These are phyloP conservation scores for Pyrenochaeta sp. DNA, from an alignment of 2,329 filamentous ascomycete genomes.

Conservation along the genomic window DNA sequence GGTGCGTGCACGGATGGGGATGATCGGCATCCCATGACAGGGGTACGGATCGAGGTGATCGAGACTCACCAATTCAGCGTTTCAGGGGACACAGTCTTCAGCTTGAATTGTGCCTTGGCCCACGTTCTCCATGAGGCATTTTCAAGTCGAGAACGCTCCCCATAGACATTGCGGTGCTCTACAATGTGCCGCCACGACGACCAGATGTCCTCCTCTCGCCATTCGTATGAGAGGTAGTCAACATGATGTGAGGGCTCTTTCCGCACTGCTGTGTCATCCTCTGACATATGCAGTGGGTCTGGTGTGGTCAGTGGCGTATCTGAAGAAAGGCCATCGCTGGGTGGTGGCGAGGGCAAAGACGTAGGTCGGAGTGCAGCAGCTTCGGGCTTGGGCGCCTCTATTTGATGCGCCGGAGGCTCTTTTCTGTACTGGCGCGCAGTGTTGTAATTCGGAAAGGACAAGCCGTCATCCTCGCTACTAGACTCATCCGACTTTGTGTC, in stretches of 20 bases:
- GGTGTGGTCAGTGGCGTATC: constrained; percentile 63
- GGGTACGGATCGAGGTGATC: constrained; percentile 30
- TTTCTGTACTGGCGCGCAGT: constrained; percentile 24
- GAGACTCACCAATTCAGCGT: constrained; percentile 85
- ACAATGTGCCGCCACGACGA: constrained; percentile 95
- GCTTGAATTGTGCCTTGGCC: constrained; percentile 88
- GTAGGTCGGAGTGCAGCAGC: constrained; percentile 41
- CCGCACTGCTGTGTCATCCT: constrained; percentile 81
- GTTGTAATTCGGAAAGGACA: constrained; percentile 57
- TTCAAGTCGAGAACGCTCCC: constrained; percentile 82
- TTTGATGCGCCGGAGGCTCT: constrained; percentile 15
- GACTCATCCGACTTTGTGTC: constrained; percentile 63
- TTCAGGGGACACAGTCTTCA: constrained; percentile 89
- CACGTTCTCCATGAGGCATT: constrained; percentile 98
- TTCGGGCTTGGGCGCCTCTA: constrained; percentile 49
- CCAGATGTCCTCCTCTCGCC: constrained; percentile 97
- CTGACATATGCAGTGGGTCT: constrained; percentile 65
- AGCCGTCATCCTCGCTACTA: constrained; percentile 52
- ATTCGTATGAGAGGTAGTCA: constrained; percentile 93
- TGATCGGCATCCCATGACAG: constrained; percentile 35
- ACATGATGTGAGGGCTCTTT: constrained; percentile 84
- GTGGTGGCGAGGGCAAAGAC: constrained; percentile 60
- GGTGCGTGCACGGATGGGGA: constrained; percentile 35
- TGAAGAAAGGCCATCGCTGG: constrained; percentile 57
- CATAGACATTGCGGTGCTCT: constrained; percentile 78